A percentile compares a stretch with the other conserved stretches of the same genome.
Conservation (phyloP, 2,329 filamentous ascomycete species). For the Colletotrichum limetticola region DNA sequence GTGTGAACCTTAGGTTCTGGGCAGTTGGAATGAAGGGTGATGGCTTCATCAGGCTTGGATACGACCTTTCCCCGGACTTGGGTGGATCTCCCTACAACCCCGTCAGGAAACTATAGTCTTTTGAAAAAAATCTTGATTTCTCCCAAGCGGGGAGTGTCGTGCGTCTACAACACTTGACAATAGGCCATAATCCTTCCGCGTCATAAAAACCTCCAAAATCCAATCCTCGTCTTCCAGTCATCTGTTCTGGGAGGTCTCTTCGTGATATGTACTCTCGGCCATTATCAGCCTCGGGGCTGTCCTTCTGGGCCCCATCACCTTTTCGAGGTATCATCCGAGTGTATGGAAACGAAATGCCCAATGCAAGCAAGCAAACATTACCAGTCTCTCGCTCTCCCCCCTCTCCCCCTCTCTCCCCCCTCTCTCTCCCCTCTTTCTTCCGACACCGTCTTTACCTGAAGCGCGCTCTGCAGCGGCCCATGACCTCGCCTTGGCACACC, state of each 20-base stretch:
- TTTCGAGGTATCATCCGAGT: constrained; percentile 38
- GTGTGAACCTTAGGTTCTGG: too few species aligned
- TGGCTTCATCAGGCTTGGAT: background rate
- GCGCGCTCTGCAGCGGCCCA: constrained; percentile 93
- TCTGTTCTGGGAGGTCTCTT: constrained; percentile 30
- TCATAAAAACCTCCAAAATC: constrained; percentile 29
- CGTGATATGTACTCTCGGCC: constrained; percentile 34
- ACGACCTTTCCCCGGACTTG: too few species aligned
- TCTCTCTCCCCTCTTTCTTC: background rate
- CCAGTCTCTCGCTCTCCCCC: constrained; percentile 11
- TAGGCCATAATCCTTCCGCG: constrained; percentile 29
- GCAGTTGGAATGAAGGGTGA: too few species aligned
- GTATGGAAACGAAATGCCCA: constrained; percentile 34
- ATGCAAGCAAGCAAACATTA: constrained; percentile 23
- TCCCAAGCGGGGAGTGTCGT: constrained; percentile 32
- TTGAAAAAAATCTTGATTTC: constrained; percentile 24
- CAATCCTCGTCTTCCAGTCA: constrained; percentile 24
- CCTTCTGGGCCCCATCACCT: constrained; percentile 27
- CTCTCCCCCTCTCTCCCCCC: background rate
- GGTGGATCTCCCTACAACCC: background rate
- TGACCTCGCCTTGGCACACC: constrained; percentile 99
- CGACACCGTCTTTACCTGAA: constrained; percentile 69
- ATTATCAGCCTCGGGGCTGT: constrained; percentile 33
- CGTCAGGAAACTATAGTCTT: background rate
- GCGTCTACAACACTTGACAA: constrained; percentile 29